A percentile compares a stretch with the other conserved stretches of the same genome.
phyloP scores from a whole-genome alignment of 2,329 filamentous ascomycete species.

The Penicillium sumatraense region DNA sequence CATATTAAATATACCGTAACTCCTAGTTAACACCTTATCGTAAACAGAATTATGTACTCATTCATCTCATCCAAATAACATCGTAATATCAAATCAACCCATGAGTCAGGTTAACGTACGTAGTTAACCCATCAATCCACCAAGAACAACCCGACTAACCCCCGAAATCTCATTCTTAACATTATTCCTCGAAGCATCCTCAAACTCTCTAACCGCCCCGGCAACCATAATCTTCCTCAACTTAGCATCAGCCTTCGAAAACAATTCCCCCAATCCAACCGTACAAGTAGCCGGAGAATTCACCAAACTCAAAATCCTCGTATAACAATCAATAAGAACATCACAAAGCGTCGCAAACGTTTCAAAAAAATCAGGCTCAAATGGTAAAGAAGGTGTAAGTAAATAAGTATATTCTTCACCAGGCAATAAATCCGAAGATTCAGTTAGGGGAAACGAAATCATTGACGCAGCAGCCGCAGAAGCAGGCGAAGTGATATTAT shows the following conservation, averaged over 20 bases:
- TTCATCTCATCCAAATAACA: neutral
- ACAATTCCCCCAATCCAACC: slow-evolving; percentile 76
- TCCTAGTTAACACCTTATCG: too few relatives aligned
- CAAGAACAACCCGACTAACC: slow-evolving; percentile 85
- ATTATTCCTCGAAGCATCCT: slow-evolving; percentile 77
- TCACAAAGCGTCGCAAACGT: slow-evolving; percentile 96
- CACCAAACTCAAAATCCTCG: slow-evolving; percentile 74
- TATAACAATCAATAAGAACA: slow-evolving; percentile 90
- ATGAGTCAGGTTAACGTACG: too few relatives aligned
- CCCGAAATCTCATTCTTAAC: slow-evolving; percentile 82
- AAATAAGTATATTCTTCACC: slow-evolving; percentile 89
- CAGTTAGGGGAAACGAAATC: slow-evolving; percentile 52
- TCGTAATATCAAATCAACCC: neutral
- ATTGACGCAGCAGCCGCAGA: slow-evolving; percentile 41
- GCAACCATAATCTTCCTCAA: slow-evolving; percentile 88
- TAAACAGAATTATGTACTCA: too few relatives aligned
- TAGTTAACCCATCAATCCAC: slow-evolving; percentile 71
- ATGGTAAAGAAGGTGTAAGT: slow-evolving; percentile 88
- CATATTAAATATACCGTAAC: too few relatives aligned
- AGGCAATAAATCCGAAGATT: slow-evolving; percentile 66
- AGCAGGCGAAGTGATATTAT: slow-evolving; percentile 43
- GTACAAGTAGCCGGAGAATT: slow-evolving; percentile 75
- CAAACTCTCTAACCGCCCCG: slow-evolving; percentile 87
- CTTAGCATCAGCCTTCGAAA: slow-evolving; percentile 83
- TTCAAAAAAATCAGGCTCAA: slow-evolving; percentile 96